Evolutionary conservation across 164 flowering plant genomes (phyloP).

Genomic region (Sedum album): DNA sequence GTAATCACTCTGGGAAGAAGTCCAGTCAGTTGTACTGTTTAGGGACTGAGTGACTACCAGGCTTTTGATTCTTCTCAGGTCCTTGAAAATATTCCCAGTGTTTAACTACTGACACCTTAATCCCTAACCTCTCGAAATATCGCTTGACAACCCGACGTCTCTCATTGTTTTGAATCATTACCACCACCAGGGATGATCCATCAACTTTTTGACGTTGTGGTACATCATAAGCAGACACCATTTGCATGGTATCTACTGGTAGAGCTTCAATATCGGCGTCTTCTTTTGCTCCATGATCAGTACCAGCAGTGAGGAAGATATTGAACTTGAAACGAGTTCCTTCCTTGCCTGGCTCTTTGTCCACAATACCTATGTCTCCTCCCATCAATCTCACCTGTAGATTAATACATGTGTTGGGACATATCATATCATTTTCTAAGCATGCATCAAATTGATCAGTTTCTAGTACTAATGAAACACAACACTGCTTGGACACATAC

Average conservation of each 20-base stretch:
- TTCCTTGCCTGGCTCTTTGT: conserved; percentile 46
- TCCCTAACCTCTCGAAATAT: conserved; percentile 38
- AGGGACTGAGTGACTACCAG: conserved; percentile 13
- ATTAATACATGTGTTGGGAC: neutral
- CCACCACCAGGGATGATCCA: conserved; percentile 32
- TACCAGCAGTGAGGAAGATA: conserved; percentile 24
- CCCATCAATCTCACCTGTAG: conserved; percentile 80
- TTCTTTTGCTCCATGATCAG: neutral
- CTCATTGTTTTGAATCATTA: conserved; percentile 39
- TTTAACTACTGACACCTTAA: conserved; percentile 31
- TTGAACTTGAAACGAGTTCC: conserved; percentile 83
- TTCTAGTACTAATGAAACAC: no score
- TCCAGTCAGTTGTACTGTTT: conserved; percentile 15
- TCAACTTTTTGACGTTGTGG: conserved; percentile 12
- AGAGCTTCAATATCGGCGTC: neutral
- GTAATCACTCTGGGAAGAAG: conserved; percentile 13
- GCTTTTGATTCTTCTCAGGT: conserved; percentile 29
- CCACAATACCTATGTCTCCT: conserved; percentile 65
- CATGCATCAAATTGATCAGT: neutral
- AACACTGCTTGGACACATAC: conserved; percentile 20
- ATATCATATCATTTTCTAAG: neutral
- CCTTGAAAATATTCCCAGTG: conserved; percentile 26
- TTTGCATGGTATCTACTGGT: neutral
- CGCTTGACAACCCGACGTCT: conserved; percentile 29
- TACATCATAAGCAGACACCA: neutral